phyloP scores from a whole-genome alignment of 2,329 filamentous ascomycete genomes.

The Aspergillus sp. region DNA sequence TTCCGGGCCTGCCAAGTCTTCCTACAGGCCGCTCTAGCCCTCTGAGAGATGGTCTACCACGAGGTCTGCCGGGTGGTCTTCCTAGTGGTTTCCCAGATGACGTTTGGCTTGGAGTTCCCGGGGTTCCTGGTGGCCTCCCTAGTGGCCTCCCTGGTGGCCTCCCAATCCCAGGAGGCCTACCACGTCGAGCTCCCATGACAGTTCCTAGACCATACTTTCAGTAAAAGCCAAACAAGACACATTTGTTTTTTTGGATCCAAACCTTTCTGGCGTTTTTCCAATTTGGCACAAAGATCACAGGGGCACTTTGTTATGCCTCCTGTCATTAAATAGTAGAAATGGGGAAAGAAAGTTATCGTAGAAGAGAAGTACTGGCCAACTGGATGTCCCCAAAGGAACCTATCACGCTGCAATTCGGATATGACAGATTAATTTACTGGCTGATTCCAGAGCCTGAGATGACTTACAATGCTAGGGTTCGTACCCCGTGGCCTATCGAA shows the following conservation, averaged over 20 bases:
- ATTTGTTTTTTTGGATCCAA: not conserved
- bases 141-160: conserved; percentile 4
- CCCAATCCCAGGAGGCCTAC: conserved; percentile 10
- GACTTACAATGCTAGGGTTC: conserved; percentile 34
- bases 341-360: conserved; percentile 54
- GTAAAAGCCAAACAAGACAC: not conserved
- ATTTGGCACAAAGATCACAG: conserved; percentile 50
- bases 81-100: not conserved
- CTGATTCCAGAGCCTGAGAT: not conserved
- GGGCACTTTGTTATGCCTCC: conserved; percentile 45
- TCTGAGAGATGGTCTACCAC: conserved; percentile 6
- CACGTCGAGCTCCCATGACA: conserved; percentile 5
- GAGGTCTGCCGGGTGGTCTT: conserved; percentile 3
- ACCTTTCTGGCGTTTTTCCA: conserved; percentile 18
- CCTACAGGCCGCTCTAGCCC: conserved; percentile 11
- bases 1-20: conserved; percentile 8
- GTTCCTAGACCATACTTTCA: not conserved
- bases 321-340: conserved; percentile 59
- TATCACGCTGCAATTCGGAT: conserved; percentile 45
- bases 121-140: conserved; percentile 10
- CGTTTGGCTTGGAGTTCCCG: no score
- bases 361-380: conserved; percentile 53
- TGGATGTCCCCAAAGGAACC: conserved; percentile 60
- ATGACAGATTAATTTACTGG: conserved; percentile 2
- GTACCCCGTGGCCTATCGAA: conserved; percentile 50